Base-by-base conservation (phyloP, 2,329 filamentous ascomycete species). In the Colletotrichum ledebouriae region DNA sequence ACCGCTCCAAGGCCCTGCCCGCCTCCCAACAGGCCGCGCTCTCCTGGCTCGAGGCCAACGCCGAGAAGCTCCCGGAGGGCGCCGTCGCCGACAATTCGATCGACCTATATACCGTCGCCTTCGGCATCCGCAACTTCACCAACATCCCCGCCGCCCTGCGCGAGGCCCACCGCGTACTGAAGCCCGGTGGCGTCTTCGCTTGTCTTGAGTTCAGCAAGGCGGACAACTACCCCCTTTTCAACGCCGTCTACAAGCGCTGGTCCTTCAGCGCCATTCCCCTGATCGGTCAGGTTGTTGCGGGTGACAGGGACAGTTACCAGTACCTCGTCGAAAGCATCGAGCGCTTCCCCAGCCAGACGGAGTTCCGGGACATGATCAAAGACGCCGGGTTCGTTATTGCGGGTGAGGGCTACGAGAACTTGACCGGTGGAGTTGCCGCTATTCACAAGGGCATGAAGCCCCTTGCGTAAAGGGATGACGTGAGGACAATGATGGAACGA, bases 311-410 rank as follows among this genome's bases (percentile, higher is more conserved):
- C 76, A 97, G 94, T 78, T 99, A 99, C 80, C 96, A 99, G 84
- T 99, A 99, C 81, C 85, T 99, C 10, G 96, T 99, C 10, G 96
- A 99, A 85, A 98, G 94, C 79, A 99, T 99, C 79, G 94, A 98
- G 81, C 85, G 88, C 55, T 98, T 98, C 78, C 97, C 96, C 0
- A 91, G 84, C 73, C 97, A 99, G 83, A 86, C 89, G 59, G 89
- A 93, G 72, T 99, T 97, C 76, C 87, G 90, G 72, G 86, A 88
- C 39, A 94, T 97, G 92, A 96, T 97, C 75, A 79, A 87, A 72
- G 87, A 90, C 29, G 95, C 93, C 3, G 95, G 95, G 1, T 99
- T 99, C 76, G 83, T 92, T 71, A 89, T 97, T 49, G 94, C 92
- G 1, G 94, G 92, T 1, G 81, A 89, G 59, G 93, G 93, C 0